Percentiles rank a stretch among this genome's conserved stretches.
phyloP scores from a whole-genome alignment of 1,284 basidiomycete genomes.

The Cryptococcus jaspeensis region DNA sequence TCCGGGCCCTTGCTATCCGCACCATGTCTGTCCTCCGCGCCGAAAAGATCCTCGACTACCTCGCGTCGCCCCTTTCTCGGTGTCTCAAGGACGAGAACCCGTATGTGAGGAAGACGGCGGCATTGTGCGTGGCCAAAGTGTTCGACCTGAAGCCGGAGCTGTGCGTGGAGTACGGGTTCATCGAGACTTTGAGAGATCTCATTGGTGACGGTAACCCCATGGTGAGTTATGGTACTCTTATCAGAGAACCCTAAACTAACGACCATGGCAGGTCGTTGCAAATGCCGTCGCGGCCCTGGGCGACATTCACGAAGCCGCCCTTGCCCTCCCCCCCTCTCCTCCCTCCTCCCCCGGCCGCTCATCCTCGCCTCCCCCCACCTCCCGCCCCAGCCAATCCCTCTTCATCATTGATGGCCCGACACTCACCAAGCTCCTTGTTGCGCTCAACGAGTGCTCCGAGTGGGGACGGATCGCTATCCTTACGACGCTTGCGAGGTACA shows the following conservation, averaged over 20 bases:
- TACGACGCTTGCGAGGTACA: slow-evolving; percentile 80
- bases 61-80: slow-evolving; percentile 88
- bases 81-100: slow-evolving; percentile 92
- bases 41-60: slow-evolving; percentile 98
- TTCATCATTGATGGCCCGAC: slow-evolving; percentile 80
- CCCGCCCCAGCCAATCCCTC: slow-evolving; percentile 55
- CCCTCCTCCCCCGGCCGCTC: slow-evolving; percentile 40
- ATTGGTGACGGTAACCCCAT: slow-evolving; percentile 90
- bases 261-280: slow-evolving; percentile 67
- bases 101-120: slow-evolving; percentile 96
- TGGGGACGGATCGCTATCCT: slow-evolving; percentile 96
- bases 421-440: slow-evolving; percentile 87
- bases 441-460: slow-evolving; percentile 96
- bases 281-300: slow-evolving; percentile 96
- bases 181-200: slow-evolving; percentile 71
- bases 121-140: slow-evolving; percentile 89
- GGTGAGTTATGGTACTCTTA: slow-evolving; percentile 57
- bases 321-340: slow-evolving; percentile 34
- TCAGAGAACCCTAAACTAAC: not conserved
- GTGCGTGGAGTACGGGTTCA: slow-evolving; percentile 91
- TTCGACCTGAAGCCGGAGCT: slow-evolving; percentile 96
- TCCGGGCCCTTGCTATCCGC: slow-evolving; percentile 91
- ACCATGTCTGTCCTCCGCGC: slow-evolving; percentile 97
- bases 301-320: slow-evolving; percentile 73
- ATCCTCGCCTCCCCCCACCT: slow-evolving; percentile 59